These are phyloP conservation scores for Paraleonurus japonicus DNA, from an alignment of 257 asterid species.

Conservation along the genomic window DNA sequence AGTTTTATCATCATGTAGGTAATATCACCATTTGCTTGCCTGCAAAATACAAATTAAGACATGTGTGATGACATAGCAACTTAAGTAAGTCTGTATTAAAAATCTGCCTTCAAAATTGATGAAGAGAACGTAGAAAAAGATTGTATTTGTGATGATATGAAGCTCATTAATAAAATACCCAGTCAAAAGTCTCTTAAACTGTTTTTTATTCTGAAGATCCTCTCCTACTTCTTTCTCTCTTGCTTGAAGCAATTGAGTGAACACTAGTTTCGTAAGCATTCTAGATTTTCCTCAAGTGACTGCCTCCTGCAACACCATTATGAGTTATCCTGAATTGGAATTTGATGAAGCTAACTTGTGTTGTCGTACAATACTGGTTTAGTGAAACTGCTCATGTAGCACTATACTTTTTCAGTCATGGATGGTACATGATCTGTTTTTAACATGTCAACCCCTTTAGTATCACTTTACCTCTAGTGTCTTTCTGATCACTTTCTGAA, in stretches of 20 bases:
- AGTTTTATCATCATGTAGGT: slow-evolving; percentile 5
- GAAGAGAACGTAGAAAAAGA: not conserved
- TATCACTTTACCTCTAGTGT: not conserved
- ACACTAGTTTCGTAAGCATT: not conserved
- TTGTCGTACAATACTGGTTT: not conserved
- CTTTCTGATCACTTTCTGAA: not conserved
- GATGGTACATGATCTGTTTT: not conserved
- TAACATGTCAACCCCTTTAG: not conserved
- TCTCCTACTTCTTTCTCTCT: not conserved
- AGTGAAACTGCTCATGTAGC: not conserved
- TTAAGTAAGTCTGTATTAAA: not conserved
- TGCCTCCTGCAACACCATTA: slow-evolving; percentile 7
- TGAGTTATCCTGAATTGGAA: not conserved
- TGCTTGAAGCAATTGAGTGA: not conserved
- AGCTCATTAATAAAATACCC: not conserved
- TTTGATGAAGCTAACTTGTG: not conserved
- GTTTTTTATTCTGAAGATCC: not conserved
- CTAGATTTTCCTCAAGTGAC: not conserved
- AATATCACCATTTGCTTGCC: not conserved
- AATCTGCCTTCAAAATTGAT: not conserved
- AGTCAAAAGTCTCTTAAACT: not conserved
- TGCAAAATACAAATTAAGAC: not conserved
- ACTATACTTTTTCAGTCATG: not conserved
- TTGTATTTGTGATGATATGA: not conserved
- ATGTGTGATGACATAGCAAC: not conserved